Evolutionary conservation across 148 eudicot genomes (phyloP), one percentile per base, ranked within the genome.

Genomic region (Chenopodium quinoa): DNA sequence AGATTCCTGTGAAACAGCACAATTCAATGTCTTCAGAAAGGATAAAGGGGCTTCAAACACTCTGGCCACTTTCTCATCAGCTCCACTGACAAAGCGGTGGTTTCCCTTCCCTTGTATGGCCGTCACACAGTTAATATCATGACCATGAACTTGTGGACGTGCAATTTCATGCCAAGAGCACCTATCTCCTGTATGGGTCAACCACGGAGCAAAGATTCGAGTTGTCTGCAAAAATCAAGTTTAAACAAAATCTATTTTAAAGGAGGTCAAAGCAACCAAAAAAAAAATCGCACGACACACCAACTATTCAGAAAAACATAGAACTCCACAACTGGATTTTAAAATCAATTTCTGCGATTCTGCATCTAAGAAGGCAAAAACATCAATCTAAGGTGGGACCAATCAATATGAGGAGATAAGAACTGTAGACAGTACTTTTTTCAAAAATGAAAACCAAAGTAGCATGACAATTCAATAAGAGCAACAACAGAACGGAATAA

Each of bases 61-160:
- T 89, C 99, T 89, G 50, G 91, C 97, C 74, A 95, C 99, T 90
- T 95, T 95, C 86, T 95, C 97, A 37, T 95, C 99, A 62, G 99
- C 97, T 56, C 99, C 99, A 85, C 97, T 83, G 48, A 93, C 97
- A 89, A 93, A 95, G 50, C 95, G 89, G 80, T 95, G 93, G 81
- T 93, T 95, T 29, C 99, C 97, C 82, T 91, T 95, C 82, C 99
- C 97, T 85, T 88, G 86, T 67, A 95, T 88, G 68, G 90, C 81
- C 48, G 99, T 79, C 65, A 89, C 91, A 79, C 99, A 93, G 76
- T 92, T 93, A n/a, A 95, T 88, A 88, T 95, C 99, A 80, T 95
- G 99, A 37, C 99, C 99, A 80, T 95, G 99, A 89, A 95, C 97
- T 92, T 95, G 99, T 62, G 99, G 98, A 22, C 99, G 94, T 79